phyloP scores from a whole-genome alignment of 495 filamentous ascomycete genomes.

The Xylaria nigripes region DNA sequence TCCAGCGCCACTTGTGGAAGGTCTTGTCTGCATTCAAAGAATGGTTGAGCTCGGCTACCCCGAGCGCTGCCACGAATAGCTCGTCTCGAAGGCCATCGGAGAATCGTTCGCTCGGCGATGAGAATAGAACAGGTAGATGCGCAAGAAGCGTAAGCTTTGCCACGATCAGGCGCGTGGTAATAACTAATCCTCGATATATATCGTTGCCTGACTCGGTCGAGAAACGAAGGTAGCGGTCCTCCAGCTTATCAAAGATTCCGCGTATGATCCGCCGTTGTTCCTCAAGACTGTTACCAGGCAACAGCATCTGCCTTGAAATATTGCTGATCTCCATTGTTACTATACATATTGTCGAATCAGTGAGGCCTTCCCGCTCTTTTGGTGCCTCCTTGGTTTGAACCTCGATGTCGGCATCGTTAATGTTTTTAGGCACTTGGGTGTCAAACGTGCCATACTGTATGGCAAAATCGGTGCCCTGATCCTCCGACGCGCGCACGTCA shows the following conservation, averaged over 20 bases:
- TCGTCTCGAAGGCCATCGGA: conserved; percentile 32
- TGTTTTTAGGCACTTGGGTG: conserved; percentile 35
- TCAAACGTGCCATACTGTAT: conserved; percentile 31
- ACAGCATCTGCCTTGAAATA: conserved; percentile 35
- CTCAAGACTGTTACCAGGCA: conserved; percentile 26
- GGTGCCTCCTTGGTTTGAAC: conserved; percentile 27
- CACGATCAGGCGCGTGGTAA: conserved; percentile 33
- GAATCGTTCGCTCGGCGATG: conserved; percentile 20
- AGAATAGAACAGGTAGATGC: conserved; percentile 35
- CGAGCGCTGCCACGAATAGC: conserved; percentile 38
- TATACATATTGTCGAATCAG: conserved; percentile 26
- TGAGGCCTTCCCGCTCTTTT: conserved; percentile 25
- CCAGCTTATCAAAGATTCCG: conserved; percentile 33
- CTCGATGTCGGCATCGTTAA: conserved; percentile 39
- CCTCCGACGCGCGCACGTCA: conserved; percentile 32
- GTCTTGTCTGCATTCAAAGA: conserved; percentile 39
- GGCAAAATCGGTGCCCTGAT: conserved; percentile 37
- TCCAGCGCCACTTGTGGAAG: conserved; percentile 52
- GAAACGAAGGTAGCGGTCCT: conserved; percentile 38
- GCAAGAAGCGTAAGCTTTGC: conserved; percentile 42
- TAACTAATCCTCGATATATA: conserved; percentile 37
- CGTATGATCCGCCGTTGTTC: conserved; percentile 39
- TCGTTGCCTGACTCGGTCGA: conserved; percentile 28
- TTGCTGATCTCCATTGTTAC: conserved; percentile 25
- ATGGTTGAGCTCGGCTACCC: conserved; percentile 50